Evolutionary conservation across 2,329 filamentous ascomycete genomes (phyloP).

Genomic region (Zymoseptoria ardabiliae): DNA sequence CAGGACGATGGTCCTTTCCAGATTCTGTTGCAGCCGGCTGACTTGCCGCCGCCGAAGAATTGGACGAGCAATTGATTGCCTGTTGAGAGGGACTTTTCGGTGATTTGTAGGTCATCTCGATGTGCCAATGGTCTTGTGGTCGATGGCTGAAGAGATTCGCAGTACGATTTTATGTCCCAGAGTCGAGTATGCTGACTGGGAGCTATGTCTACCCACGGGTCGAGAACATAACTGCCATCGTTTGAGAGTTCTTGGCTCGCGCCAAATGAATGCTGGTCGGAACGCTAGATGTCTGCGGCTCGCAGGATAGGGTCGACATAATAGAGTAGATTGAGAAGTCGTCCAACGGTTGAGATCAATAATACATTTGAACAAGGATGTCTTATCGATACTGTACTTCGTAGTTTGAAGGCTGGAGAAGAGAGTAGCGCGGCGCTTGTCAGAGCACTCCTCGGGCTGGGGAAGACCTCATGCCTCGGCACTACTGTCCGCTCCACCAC

Average conservation of each 20-base stretch:
- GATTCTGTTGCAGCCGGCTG: constrained; percentile 12
- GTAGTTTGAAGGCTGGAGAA: too few species aligned
- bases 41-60: constrained; percentile 12
- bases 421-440: neutral
- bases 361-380: neutral
- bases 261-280: too few species aligned
- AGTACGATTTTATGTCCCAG: constrained; percentile 10
- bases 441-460: neutral
- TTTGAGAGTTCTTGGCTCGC: too few species aligned
- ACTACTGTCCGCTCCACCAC: neutral
- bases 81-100: neutral
- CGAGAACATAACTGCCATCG: neutral
- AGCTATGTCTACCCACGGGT: constrained; percentile 7
- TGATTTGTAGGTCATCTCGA: too few species aligned
- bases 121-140: neutral
- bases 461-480: neutral
- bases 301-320: too few species aligned
- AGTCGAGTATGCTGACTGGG: constrained; percentile 7
- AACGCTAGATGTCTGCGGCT: too few species aligned
- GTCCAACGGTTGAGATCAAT: too few species aligned
- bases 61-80: constrained; percentile 20
- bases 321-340: too few species aligned
- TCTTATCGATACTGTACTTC: neutral
- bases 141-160: constrained; percentile 5
- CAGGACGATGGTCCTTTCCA: constrained; percentile 8